These are phyloP conservation scores for Sanguinoderma infundibulare DNA, from an alignment of 1,284 basidiomycete genomes.

Conservation along the genomic window DNA sequence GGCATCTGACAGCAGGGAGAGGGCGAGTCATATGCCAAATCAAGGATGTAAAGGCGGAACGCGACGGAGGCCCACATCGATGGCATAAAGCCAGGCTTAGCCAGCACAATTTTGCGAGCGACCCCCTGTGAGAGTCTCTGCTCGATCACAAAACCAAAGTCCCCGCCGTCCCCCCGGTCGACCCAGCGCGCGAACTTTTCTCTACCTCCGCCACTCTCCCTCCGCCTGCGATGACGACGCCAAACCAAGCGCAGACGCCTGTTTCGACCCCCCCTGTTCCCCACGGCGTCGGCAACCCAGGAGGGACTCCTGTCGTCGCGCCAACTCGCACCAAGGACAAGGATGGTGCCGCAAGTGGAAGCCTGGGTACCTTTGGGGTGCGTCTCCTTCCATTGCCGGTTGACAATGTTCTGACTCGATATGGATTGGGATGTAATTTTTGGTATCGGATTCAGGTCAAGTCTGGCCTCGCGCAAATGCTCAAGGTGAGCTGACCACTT, in stretches of 20 bases:
- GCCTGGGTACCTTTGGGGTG: constrained; percentile 85
- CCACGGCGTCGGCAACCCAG: constrained; percentile 39
- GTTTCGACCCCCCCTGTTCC: constrained; percentile 33
- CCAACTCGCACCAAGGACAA: constrained; percentile 60
- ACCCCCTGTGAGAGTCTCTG: constrained; percentile 20
- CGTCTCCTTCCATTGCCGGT: constrained; percentile 6
- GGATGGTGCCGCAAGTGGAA: constrained; percentile 60
- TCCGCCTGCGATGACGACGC: constrained; percentile 35
- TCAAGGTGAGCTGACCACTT: constrained; percentile 64
- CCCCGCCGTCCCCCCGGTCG: neutral
- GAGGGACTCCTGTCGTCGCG: constrained; percentile 45
- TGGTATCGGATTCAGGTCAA: constrained; percentile 66
- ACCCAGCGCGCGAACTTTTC: constrained; percentile 8
- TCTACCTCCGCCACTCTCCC: constrained; percentile 7
- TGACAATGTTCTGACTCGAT: constrained; percentile 6
- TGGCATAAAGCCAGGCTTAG: constrained; percentile 16
- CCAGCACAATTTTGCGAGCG: neutral
- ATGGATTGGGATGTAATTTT: neutral
- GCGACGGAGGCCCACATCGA: constrained; percentile 14
- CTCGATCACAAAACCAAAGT: constrained; percentile 7
- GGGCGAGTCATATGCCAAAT: constrained; percentile 14
- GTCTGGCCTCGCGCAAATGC: constrained; percentile 93
- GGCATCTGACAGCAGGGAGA: neutral
- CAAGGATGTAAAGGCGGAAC: constrained; percentile 5
- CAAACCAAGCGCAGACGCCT: constrained; percentile 31